Evolutionary conservation across 1,284 basidiomycete genomes (phyloP).

Genomic region (Trametes pubescens): DNA sequence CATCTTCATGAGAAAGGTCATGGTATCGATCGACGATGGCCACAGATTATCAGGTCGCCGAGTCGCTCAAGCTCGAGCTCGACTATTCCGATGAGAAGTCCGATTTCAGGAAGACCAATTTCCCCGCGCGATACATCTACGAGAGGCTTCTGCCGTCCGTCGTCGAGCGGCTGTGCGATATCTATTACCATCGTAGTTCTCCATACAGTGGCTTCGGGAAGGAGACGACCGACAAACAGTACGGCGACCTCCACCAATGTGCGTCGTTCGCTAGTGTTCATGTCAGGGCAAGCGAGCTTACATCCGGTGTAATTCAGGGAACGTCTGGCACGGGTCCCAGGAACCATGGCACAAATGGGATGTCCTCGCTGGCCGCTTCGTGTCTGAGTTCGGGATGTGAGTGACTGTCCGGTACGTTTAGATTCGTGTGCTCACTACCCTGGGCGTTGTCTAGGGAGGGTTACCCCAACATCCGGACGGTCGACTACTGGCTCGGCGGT

Average conservation of each 20-base stretch:
- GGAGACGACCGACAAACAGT: constrained; percentile 73
- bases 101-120: constrained; percentile 84
- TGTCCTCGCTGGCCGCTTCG: constrained; percentile 83
- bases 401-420: constrained; percentile 36
- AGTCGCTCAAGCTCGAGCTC: constrained; percentile 75
- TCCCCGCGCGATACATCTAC: constrained; percentile 90
- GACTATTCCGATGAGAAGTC: constrained; percentile 85
- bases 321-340: constrained; percentile 91
- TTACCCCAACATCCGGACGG: constrained; percentile 85
- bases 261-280: constrained; percentile 36
- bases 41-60: constrained; percentile 83
- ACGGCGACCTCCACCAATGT: constrained; percentile 92
- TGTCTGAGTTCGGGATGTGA: constrained; percentile 90
- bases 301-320: constrained; percentile 56
- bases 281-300: background rate
- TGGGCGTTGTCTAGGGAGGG: constrained; percentile 63
- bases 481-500: constrained; percentile 84
- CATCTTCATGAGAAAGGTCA: background rate
- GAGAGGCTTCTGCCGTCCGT: constrained; percentile 82
- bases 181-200: constrained; percentile 84
- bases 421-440: constrained; percentile 11
- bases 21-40: constrained; percentile 6
- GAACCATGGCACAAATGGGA: constrained; percentile 94
- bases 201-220: constrained; percentile 88
- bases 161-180: constrained; percentile 68